These are phyloP conservation scores for Zygosaccharomyces pseudorouxii DNA, from an alignment of 805 yeast species.

Conservation along the genomic window DNA sequence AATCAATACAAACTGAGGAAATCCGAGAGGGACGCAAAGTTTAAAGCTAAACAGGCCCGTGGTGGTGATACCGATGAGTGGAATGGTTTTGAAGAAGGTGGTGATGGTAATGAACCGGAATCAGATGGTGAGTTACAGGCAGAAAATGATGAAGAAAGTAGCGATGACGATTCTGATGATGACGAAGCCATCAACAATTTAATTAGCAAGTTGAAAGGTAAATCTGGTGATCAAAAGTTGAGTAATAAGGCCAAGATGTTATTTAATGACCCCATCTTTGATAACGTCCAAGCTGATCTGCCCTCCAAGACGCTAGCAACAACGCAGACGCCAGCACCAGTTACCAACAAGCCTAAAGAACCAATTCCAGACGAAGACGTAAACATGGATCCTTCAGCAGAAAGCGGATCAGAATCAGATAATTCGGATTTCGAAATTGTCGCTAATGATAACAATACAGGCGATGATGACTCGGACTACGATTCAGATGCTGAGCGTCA, in stretches of 20 bases:
- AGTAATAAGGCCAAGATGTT: slow-evolving; percentile 43
- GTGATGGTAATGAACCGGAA: slow-evolving; percentile 36
- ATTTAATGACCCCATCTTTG: slow-evolving; percentile 52
- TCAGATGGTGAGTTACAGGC: slow-evolving; percentile 39
- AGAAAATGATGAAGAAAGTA: slow-evolving; percentile 41
- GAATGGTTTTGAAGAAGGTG: slow-evolving; percentile 64
- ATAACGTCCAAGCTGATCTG: slow-evolving; percentile 41
- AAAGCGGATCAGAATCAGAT: slow-evolving; percentile 22
- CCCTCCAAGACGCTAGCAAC: slow-evolving; percentile 18
- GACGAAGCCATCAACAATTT: slow-evolving; percentile 62
- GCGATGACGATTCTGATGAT: slow-evolving; percentile 50
- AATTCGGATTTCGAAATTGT: slow-evolving; percentile 45
- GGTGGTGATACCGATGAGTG: slow-evolving; percentile 72
- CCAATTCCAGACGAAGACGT: slow-evolving; percentile 16
- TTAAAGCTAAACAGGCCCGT: slow-evolving; percentile 64
- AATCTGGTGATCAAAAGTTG: slow-evolving; percentile 37
- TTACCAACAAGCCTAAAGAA: no score
- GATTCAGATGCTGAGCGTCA: slow-evolving; percentile 52
- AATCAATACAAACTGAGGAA: slow-evolving; percentile 58
- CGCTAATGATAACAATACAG: slow-evolving; percentile 36
- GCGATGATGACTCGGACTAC: slow-evolving; percentile 40
- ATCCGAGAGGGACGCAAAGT: slow-evolving; percentile 65
- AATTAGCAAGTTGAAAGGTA: slow-evolving; percentile 52
- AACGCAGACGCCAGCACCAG: no score
- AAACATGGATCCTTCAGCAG: slow-evolving; percentile 15